Base-by-base conservation (phyloP, 192 early-diverging fungal species). In the Linnemannia elongata region DNA sequence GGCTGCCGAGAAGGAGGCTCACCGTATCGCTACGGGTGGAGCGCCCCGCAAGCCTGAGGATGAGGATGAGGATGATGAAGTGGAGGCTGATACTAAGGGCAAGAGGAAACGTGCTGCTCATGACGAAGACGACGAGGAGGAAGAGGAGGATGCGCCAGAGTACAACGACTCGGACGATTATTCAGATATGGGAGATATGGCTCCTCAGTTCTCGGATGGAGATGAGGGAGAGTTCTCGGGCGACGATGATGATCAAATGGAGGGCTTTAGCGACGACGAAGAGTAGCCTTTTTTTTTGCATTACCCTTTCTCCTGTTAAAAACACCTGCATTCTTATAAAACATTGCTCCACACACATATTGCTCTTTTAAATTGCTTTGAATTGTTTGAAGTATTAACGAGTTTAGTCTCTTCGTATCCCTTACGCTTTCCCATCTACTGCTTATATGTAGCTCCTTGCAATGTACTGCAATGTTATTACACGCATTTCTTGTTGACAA, bases 401-500 rank as follows among this genome's bases (percentile, higher is more conserved):
- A 63, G 27, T 33, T 27, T 33, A 33, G 30, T 30, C 0, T 33
- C 60, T 15, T 63, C 4, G 33, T 13, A 1, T 27, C 30, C 30
- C 12, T 15, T 33, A 9, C 12, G 1, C 7, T n/a, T 52, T 18
- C 15, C 3, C 55, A 27, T 57, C n/a, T 27, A 24, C 55, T 7
- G 55, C 24, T 22, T 20, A 18, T 22, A 3, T 52, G 49, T 27
- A 24, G 4, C 35, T 66, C 60, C 60, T 33, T 5, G 9, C 60
- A 66, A 30, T 30, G 8, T 33, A 66, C 30, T 15, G 13, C 12
- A 3, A n/a, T 15, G 9, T 1, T 41, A 69, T 89, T 90, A 96
- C 81, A 94, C 91, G 80, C 95, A 96, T 73, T 96, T 96, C 78
- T 96, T 97, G 86, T 98, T 97, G 9, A 99, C 95, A 78, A 96